A percentile compares a stretch with the other conserved stretches of the same genome.
Evolutionary conservation across 2,329 filamentous ascomycete genomes (phyloP).

Genomic region (Aureobasidium sp.): DNA sequence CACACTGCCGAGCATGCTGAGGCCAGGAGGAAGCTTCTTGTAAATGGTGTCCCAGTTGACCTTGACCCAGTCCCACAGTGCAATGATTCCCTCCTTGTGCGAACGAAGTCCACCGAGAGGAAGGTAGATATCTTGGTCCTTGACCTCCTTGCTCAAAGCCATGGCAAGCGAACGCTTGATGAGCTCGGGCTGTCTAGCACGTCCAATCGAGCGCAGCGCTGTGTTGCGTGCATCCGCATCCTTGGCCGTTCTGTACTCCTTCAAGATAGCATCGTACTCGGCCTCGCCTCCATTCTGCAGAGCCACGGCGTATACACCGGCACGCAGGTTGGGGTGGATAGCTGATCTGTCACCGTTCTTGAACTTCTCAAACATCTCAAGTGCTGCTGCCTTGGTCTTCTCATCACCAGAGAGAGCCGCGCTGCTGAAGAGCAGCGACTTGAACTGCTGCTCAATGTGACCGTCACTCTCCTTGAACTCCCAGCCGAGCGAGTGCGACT

Average conservation of each 20-base stretch:
- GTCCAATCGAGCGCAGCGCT: conserved; percentile 74
- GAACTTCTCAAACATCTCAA: conserved; percentile 87
- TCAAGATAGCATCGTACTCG: conserved; percentile 73
- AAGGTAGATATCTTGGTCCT: conserved; percentile 91
- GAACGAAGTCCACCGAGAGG: conserved; percentile 72
- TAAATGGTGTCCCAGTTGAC: conserved; percentile 81
- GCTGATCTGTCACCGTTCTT: conserved; percentile 69
- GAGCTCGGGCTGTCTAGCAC: conserved; percentile 68
- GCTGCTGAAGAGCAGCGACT: conserved; percentile 78
- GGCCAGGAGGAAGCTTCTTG: conserved; percentile 74
- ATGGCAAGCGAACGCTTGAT: conserved; percentile 75
- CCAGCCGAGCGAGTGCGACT: conserved; percentile 86
- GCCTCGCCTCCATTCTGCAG: conserved; percentile 77
- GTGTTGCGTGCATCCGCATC: conserved; percentile 89
- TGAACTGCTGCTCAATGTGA: conserved; percentile 91
- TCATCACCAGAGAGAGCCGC: conserved; percentile 78
- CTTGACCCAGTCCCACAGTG: conserved; percentile 76
- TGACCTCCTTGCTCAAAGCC: conserved; percentile 72
- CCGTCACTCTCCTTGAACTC: conserved; percentile 75
- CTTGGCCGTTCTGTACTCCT: conserved; percentile 66
- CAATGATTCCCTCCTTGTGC: conserved; percentile 70
- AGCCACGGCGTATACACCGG: conserved; percentile 77
- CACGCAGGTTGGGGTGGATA: conserved; percentile 85
- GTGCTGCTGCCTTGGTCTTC: conserved; percentile 67
- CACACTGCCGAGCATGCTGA: conserved; percentile 78